Evolutionary conservation across 306 rosid genomes (phyloP), one percentile per base, ranked within the genome.

Genomic region (Hippophae gyantsensis): DNA sequence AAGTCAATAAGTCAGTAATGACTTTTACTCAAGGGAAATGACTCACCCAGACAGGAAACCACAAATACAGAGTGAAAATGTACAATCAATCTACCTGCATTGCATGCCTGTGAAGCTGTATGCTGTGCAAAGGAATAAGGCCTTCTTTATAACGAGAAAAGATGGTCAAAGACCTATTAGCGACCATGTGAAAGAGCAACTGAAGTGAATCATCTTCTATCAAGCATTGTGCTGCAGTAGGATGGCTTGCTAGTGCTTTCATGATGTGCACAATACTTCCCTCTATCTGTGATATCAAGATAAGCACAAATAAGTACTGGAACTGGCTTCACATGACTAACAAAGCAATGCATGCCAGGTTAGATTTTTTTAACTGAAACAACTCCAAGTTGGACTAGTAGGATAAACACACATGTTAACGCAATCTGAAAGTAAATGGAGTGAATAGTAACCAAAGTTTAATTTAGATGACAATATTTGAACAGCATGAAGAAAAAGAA

Each of bases 101-200:
- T 54, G 99, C 99, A 74, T 93, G 99, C 70, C 99, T 82, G 68
- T 88, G 99, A 80, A 93, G 99, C 61, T 93, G 99, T 63, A 88
- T 93, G 82, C 78, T 75, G 86, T 93, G 99, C 85, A 93, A 72
- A 57, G 92, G 90, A 84, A 93, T 71, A 60, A 89, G 95, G 56
- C 99, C 99, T 76, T 93, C 89, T 81, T 80, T 88, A 69, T 84
- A 93, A 54, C 80, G 86, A 70, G 88, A 81, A 70, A 86, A 85
- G 66, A 84, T 80, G 51, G 71, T 77, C 85, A 88, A 68, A 43
- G 99, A 93, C 32, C 97, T 90, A 82, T 93, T 88, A 53, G 87
- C 88, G 73, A 93, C 89, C 94, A 84, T 84, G 76, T 84, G 86
- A 77, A 93, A 93, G 73, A 93, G 95, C 79, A 86, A 52, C 77